Evolutionary conservation across 2,329 filamentous ascomycete species (phyloP), one percentile per base, ranked within the genome.

Genomic region (Clarireedia paspali): DNA sequence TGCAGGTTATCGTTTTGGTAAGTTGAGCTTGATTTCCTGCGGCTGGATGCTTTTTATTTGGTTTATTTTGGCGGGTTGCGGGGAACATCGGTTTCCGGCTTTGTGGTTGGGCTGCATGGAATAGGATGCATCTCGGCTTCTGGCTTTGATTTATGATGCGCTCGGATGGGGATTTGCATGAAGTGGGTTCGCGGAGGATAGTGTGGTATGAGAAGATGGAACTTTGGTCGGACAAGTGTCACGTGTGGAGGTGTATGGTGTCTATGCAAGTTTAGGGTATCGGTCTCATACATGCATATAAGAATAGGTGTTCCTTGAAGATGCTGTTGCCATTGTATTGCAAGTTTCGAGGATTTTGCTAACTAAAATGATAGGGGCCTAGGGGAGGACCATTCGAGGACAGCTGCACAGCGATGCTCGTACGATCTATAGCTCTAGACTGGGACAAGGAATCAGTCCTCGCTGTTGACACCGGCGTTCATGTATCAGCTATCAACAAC

Each of bases 381-480:
- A 89, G 90, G 50, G 94, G 94, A 57, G 94, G 94, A 52, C 94
- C 94, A 34, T 81, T 83, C 66, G 94, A 99, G 77, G 85, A 90
- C 70, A 94, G 91, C 70, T 87, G 24, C 27, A 96, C 92, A 0
- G 89, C 91, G 2, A 84, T 97, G 57, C 81, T 99, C 20, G 89
- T 97, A 47, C 87, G 92, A 47, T 92, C 92, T 4, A 79, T 87
- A 9, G 81, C 85, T 30, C 82, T 87, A 52, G 81, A 84, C 59
- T 99, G 94, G 94, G 76, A 80, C 49, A 87, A 85, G 64, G 86
- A 88, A 46, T 96, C 91, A 0, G 72, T 96, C 42, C 77, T 97
- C 27, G 91, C 92, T n/a, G 87, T 99, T 52, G 94, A 99, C 74
- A 91, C 91, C 9, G 94, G 94, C 48, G 89, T 91, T 34, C 88